Conservation (phyloP, 2,329 filamentous ascomycete genomes). For the Apiospora malaysiana region DNA sequence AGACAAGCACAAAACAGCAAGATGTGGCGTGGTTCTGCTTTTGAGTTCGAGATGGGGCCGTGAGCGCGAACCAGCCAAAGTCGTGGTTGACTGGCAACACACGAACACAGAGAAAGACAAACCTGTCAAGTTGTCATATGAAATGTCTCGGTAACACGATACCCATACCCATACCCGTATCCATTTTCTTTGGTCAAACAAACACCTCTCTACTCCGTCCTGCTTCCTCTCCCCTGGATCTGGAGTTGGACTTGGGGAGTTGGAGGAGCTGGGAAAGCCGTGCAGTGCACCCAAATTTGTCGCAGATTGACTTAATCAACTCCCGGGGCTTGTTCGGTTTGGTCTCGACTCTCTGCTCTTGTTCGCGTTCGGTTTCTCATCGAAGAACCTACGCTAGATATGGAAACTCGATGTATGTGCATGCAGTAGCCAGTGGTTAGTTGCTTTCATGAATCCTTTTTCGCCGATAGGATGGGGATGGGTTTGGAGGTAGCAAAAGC, state of each 20-base stretch:
- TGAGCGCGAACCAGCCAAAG: neutral
- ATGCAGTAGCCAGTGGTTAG: neutral
- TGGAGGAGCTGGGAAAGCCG: neutral
- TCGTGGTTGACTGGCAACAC: neutral
- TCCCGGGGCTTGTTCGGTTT: neutral
- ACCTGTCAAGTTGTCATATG: slow-evolving; percentile 15
- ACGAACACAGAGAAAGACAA: neutral
- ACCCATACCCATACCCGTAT: slow-evolving; percentile 5
- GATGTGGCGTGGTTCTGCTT: neutral
- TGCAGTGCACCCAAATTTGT: neutral
- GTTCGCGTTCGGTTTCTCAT: neutral
- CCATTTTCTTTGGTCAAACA: neutral
- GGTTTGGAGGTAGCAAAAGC: neutral
- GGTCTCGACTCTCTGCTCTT: neutral
- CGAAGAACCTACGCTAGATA: neutral
- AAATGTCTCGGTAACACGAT: slow-evolving; percentile 15
- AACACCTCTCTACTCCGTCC: neutral
- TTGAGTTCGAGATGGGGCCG: neutral
- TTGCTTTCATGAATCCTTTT: neutral
- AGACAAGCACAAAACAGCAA: neutral
- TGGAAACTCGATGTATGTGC: slow-evolving; percentile 1
- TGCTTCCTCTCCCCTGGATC: neutral
- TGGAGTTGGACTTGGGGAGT: too few species aligned
- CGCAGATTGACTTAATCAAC: slow-evolving; percentile 8
- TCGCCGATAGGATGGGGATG: neutral